Evolutionary conservation across 1,139 yeast genomes (phyloP).

Genomic region (Meyerozyma smithsonii): DNA sequence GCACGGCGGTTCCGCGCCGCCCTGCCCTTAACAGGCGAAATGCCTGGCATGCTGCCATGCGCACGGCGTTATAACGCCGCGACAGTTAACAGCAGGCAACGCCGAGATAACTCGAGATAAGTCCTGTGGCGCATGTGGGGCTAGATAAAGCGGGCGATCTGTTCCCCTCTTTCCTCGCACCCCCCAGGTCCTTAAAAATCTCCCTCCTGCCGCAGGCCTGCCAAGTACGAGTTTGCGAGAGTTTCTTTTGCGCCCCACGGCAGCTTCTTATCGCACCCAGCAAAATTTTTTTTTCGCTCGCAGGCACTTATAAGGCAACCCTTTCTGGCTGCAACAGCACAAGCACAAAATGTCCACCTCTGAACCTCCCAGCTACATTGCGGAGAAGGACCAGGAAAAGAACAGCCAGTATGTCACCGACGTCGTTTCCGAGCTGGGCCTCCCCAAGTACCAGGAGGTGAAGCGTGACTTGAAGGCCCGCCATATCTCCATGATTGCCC

Average conservation of each 20-base stretch:
- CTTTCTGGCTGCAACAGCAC: neutral
- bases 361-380: neutral
- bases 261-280: neutral
- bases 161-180: too few species aligned
- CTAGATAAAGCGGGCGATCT: neutral
- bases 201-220: too few species aligned
- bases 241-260: too few species aligned
- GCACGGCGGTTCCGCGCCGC: neutral
- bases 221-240: too few species aligned
- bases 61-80: neutral
- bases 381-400: slow-evolving; percentile 3
- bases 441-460: slow-evolving; percentile 8
- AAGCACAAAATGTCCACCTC: neutral
- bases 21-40: neutral
- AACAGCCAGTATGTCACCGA: slow-evolving; percentile 10
- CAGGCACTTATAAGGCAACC: neutral
- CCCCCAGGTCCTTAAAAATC: too few species aligned
- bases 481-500: slow-evolving; percentile 15
- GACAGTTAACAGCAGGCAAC: neutral
- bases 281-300: neutral
- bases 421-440: slow-evolving; percentile 7
- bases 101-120: neutral
- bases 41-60: too few species aligned
- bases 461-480: slow-evolving; percentile 9
- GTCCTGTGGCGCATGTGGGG: neutral